Conservation (phyloP, 2,329 filamentous ascomycete species). For the Aspergillus fructus region DNA sequence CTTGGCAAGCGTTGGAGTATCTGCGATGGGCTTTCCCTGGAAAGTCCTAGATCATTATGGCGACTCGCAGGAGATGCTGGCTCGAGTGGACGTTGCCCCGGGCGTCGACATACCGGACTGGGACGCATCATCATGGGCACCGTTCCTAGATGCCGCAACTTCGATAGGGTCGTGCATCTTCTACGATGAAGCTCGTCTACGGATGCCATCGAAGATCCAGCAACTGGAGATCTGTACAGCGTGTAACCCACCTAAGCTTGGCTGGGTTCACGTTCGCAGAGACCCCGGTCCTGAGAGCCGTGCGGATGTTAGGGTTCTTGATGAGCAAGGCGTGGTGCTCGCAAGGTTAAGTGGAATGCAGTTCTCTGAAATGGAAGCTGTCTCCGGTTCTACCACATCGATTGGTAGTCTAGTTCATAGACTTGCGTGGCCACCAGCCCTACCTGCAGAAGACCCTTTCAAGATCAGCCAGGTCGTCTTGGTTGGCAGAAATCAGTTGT, state of each 20-base stretch:
- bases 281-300: not conserved
- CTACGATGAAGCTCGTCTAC: slow-evolving; percentile 36
- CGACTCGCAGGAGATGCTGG: slow-evolving; percentile 42
- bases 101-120: slow-evolving; percentile 14
- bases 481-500: not conserved
- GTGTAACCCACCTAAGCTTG: slow-evolving; percentile 31
- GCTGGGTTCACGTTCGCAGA: slow-evolving; percentile 36
- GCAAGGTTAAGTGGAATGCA: slow-evolving; percentile 36
- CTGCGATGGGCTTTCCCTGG: slow-evolving; percentile 46
- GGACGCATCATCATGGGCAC: slow-evolving; percentile 38
- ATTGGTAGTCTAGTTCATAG: slow-evolving; percentile 37
- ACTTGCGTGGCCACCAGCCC: slow-evolving; percentile 40
- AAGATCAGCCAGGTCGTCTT: slow-evolving; percentile 14
- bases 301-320: not conserved
- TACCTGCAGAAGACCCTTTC: slow-evolving; percentile 32
- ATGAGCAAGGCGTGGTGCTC: slow-evolving; percentile 30
- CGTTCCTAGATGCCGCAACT: slow-evolving; percentile 44
- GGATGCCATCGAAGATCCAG: slow-evolving; percentile 37
- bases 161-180: slow-evolving; percentile 44
- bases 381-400: slow-evolving; percentile 18
- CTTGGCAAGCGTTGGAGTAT: slow-evolving; percentile 40
- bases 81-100: slow-evolving; percentile 32
- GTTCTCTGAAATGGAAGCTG: slow-evolving; percentile 43
- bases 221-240: slow-evolving; percentile 25
- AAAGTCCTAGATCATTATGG: slow-evolving; percentile 40